Percentiles rank a stretch among this genome's conserved stretches.
Evolutionary conservation across 164 flowering plant species (phyloP).

Genomic region (Aristolochia californica): DNA sequence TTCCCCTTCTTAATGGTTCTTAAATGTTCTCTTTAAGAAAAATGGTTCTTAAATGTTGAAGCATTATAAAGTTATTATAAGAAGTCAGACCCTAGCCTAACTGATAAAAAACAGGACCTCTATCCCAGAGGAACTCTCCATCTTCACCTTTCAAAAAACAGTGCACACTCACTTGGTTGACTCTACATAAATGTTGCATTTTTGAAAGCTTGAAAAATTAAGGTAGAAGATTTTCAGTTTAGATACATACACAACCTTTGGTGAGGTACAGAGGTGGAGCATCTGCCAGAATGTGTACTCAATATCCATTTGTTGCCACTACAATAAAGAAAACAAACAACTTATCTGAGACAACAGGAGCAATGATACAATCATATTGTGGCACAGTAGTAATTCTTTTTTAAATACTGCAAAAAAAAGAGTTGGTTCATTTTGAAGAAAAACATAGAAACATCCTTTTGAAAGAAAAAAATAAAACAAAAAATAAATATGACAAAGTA

Average conservation of each 20-base stretch:
- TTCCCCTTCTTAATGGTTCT: no score
- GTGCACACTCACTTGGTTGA: no score
- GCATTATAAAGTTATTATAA: no score
- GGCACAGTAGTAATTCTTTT: background rate
- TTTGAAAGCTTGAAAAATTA: no score
- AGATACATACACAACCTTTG: constrained; percentile 92
- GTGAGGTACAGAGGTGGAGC: constrained; percentile 96
- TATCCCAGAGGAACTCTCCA: background rate
- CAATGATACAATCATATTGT: background rate
- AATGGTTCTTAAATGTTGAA: no score
- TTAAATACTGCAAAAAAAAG: background rate
- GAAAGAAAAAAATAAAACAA: background rate
- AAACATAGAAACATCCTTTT: background rate
- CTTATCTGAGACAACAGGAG: constrained; percentile 1
- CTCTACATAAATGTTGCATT: no score
- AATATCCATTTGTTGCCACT: constrained; percentile 99
- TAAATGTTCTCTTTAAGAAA: no score
- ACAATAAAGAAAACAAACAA: constrained; percentile 20
- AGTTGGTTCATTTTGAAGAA: background rate
- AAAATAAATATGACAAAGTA: background rate
- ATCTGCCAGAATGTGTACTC: constrained; percentile 99
- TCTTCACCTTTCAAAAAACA: background rate
- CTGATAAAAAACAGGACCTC: no score
- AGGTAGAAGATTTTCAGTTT: no score
- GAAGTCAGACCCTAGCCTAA: background rate